Conservation (phyloP, 495 filamentous ascomycete species). For the Podospora didyma region DNA sequence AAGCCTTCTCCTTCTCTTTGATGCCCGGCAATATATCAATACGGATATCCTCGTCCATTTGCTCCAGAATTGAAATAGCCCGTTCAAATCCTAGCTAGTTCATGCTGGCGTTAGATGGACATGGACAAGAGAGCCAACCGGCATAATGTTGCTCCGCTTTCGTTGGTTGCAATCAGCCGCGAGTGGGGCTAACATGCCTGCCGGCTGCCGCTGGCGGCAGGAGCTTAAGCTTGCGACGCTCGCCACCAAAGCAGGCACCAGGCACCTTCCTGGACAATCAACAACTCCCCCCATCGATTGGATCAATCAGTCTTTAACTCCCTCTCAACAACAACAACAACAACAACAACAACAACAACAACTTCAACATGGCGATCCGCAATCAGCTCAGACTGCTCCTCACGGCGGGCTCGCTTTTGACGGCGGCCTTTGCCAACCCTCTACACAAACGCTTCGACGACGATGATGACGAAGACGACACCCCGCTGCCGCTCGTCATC, state of each 20-base stretch:
- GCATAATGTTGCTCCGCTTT: background rate
- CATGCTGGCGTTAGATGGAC: no score
- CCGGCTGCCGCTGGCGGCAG: background rate
- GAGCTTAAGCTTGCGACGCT: slow-evolving; percentile 1
- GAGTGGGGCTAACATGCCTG: background rate
- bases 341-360: no score
- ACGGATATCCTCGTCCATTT: background rate
- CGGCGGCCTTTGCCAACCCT: slow-evolving; percentile 22
- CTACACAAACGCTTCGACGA: slow-evolving; percentile 9
- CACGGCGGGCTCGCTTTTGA: slow-evolving; percentile 26
- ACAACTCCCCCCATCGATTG: background rate
- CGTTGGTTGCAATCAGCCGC: background rate
- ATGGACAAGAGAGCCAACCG: no score
- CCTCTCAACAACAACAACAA: background rate
- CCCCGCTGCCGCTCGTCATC: slow-evolving; percentile 79
- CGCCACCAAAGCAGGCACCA: background rate
- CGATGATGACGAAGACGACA: slow-evolving; percentile 39
- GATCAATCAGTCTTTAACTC: background rate
- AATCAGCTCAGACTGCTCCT: slow-evolving; percentile 17
- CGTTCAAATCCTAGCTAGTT: background rate
- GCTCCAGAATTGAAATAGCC: background rate
- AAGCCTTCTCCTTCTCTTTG: background rate
- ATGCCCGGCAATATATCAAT: background rate
- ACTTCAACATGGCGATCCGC: slow-evolving; percentile 16
- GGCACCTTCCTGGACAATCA: background rate